Percentiles rank a stretch among this genome's conserved stretches.
Evolutionary conservation across 2,329 filamentous ascomycete species (phyloP).

Genomic region (Mycocentrospora acerina): DNA sequence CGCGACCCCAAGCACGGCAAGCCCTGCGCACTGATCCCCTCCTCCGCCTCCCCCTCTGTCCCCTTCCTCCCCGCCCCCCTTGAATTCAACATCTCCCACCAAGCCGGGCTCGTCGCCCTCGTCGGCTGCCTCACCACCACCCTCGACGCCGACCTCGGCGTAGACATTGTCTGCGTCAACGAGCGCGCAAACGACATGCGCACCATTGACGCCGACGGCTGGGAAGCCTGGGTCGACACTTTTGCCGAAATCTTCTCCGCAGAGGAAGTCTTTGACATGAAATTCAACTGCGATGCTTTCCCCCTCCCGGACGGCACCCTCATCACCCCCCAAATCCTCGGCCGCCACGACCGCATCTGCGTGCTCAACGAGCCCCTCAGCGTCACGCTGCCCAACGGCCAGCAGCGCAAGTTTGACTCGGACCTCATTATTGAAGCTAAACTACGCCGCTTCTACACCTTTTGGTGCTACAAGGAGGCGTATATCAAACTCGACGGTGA

Average conservation of each 20-base stretch:
- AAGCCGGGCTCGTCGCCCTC: slow-evolving; percentile 72
- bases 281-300: slow-evolving; percentile 51
- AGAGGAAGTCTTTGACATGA: slow-evolving; percentile 64
- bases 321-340: slow-evolving; percentile 44
- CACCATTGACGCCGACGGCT: slow-evolving; percentile 62
- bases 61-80: slow-evolving; percentile 40
- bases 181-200: slow-evolving; percentile 65
- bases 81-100: slow-evolving; percentile 78
- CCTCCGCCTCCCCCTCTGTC: slow-evolving; percentile 14
- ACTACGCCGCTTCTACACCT: slow-evolving; percentile 71
- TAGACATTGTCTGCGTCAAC: slow-evolving; percentile 74
- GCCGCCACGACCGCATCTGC: slow-evolving; percentile 47
- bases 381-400: slow-evolving; percentile 39
- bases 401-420: slow-evolving; percentile 42
- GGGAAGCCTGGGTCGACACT: slow-evolving; percentile 68
- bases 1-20: slow-evolving; percentile 54
- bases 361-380: slow-evolving; percentile 41
- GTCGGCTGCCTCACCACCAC: slow-evolving; percentile 48
- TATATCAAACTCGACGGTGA: slow-evolving; percentile 84
- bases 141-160: slow-evolving; percentile 58
- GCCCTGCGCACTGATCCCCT: slow-evolving; percentile 52
- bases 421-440: slow-evolving; percentile 59
- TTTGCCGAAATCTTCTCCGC: slow-evolving; percentile 70
- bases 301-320: slow-evolving; percentile 48
- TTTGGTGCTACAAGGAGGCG: slow-evolving; percentile 78